phyloP scores from a whole-genome alignment of 495 filamentous ascomycete species.

The Penicillium silybi region DNA sequence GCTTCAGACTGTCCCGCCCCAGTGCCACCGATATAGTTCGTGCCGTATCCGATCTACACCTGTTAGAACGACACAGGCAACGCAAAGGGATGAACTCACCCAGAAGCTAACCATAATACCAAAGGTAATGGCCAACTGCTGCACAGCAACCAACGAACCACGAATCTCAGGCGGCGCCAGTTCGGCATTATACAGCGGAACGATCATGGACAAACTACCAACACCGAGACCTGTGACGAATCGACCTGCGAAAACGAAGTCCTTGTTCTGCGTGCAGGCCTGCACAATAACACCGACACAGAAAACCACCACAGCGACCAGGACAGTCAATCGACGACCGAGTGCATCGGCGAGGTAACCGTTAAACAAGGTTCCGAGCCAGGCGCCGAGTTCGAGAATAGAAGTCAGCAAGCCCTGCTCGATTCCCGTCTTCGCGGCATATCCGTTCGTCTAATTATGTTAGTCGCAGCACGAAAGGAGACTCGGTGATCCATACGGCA shows the following conservation, averaged over 20 bases:
- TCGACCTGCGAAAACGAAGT: slow-evolving; percentile 68
- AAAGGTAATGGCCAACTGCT: slow-evolving; percentile 62
- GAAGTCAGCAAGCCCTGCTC: slow-evolving; percentile 62
- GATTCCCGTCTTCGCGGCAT: slow-evolving; percentile 47
- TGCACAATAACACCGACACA: slow-evolving; percentile 73
- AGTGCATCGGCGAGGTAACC: slow-evolving; percentile 72
- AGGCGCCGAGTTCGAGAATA: slow-evolving; percentile 80
- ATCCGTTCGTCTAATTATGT: slow-evolving; percentile 20
- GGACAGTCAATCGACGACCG: slow-evolving; percentile 67
- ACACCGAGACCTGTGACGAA: slow-evolving; percentile 56
- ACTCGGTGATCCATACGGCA: slow-evolving; percentile 15
- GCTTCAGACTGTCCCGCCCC: slow-evolving; percentile 37
- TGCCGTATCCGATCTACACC: slow-evolving; percentile 31
- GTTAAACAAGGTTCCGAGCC: slow-evolving; percentile 70
- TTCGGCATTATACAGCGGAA: slow-evolving; percentile 62
- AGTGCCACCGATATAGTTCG: slow-evolving; percentile 44
- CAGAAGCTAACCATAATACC: slow-evolving; percentile 66
- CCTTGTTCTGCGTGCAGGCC: slow-evolving; percentile 52
- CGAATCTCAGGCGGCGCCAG: slow-evolving; percentile 67
- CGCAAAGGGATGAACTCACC: not conserved
- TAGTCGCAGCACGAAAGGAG: not conserved
- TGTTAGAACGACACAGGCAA: not conserved
- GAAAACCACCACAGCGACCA: slow-evolving; percentile 67
- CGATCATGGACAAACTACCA: slow-evolving; percentile 39
- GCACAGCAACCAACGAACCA: slow-evolving; percentile 65